A percentile compares a stretch with the other conserved stretches of the same genome.
Conservation (phyloP, 352 stramenopile species). For the Pythium monospermum region DNA sequence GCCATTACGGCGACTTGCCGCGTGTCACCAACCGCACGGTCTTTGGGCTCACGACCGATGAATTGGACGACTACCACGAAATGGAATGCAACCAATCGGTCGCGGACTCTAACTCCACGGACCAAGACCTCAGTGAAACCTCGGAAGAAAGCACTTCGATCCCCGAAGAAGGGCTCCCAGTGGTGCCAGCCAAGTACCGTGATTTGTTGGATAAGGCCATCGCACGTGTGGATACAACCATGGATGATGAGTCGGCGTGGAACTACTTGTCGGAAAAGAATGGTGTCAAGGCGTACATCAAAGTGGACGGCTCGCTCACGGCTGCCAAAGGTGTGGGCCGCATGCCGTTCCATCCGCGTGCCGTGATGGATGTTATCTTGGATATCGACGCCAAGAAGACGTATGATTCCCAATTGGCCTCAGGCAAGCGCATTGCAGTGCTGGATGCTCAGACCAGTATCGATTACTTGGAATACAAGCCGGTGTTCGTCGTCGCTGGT, state of each 20-base stretch:
- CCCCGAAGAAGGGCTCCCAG: constrained; percentile 36
- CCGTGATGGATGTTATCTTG: constrained; percentile 49
- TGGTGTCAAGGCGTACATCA: constrained; percentile 62
- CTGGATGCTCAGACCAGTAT: constrained; percentile 60
- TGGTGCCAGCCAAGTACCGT: constrained; percentile 44
- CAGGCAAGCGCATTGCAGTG: constrained; percentile 30
- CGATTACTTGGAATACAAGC: constrained; percentile 78
- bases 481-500: constrained; percentile 65
- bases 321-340: constrained; percentile 49
- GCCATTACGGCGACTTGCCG: constrained; percentile 4
- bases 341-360: constrained; percentile 44
- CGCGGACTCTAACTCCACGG: constrained; percentile 15
- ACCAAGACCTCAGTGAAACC: constrained; percentile 28
- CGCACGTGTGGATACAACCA: constrained; percentile 45
- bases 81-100: constrained; percentile 1
- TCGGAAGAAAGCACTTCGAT: constrained; percentile 11
- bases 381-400: constrained; percentile 42
- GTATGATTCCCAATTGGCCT: constrained; percentile 53
- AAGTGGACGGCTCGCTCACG: constrained; percentile 60
- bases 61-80: constrained; percentile 26
- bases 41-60: constrained; percentile 39
- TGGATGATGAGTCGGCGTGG: constrained; percentile 52
- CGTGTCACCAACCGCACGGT: constrained; percentile 45
- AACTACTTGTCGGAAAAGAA: constrained; percentile 68
- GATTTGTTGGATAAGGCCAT: constrained; percentile 57